Base-by-base conservation (phyloP, 2,329 filamentous ascomycete species). In the Botryotinia globosa region DNA sequence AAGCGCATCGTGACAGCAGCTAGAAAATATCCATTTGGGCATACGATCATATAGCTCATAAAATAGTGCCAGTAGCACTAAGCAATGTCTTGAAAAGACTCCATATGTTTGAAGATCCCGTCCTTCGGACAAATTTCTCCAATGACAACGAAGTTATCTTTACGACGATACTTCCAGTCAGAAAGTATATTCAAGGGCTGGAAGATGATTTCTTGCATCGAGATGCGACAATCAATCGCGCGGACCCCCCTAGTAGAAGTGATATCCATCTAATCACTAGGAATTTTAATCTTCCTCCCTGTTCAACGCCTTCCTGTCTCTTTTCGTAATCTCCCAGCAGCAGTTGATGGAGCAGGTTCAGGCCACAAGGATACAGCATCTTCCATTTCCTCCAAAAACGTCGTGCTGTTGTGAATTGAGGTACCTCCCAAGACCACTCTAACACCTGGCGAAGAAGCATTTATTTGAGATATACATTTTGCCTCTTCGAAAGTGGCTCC, bases 401-500 rank as follows among this genome's bases (percentile, higher is more conserved):
- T 93, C 18, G 88, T 87, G 75, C 94, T 94, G 79, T 98, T 99
- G 79, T 97, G 93, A 76, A 99, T 87, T 10, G 88, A 90, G 0
- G 96, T 98, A 5, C 94, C 94, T 16, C 94, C 94, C 9, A 99
- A 84, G 18, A 98, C 94, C 6, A 99, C 91, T 72, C 96, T 88
- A 16, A 98, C 87, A 0, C 96, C 96, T 0, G 94, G 94, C 18
- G 92, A 92, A 73, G 91, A 93, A 29, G 94, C 94, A 83, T 99
- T 99, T 73, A 99, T 90, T 77, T 94, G 90, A n/a, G 96, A 94
- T 56, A 98, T 90, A 87, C 94, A 94, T 84, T 97, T 98, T 9
- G 96, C 94, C 82, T 99, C 96, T 82, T 99, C 96, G 79, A 98
- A 99, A 0, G 96, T 99, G 29, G 92, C 90, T 4, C 96, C 96